Evolutionary conservation across 2,329 filamentous ascomycete genomes (phyloP).

Genomic region (Amylocarpus encephaloides): DNA sequence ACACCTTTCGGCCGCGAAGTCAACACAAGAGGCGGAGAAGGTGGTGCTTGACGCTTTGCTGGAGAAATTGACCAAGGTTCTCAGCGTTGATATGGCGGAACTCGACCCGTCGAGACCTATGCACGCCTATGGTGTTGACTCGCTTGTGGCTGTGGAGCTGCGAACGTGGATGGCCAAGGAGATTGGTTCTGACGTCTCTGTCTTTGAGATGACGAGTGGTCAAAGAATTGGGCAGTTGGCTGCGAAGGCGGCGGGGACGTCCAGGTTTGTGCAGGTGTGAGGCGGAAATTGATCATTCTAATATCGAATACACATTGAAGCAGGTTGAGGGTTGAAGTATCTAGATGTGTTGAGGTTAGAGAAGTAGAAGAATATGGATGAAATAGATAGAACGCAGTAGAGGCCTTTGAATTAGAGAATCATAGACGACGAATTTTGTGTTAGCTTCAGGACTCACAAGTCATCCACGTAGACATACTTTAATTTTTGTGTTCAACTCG

Average conservation of each 20-base stretch:
- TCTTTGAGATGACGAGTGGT: slow-evolving; percentile 38
- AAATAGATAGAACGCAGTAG: too few species aligned
- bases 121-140: slow-evolving; percentile 36
- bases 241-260: background rate
- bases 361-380: too few species aligned
- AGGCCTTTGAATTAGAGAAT: too few species aligned
- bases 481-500: too few species aligned
- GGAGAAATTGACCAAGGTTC: slow-evolving; percentile 37
- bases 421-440: too few species aligned
- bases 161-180: slow-evolving; percentile 42
- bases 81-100: slow-evolving; percentile 40
- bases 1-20: background rate
- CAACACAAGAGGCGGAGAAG: background rate
- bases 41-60: slow-evolving; percentile 19
- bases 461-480: too few species aligned
- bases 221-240: background rate
- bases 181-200: slow-evolving; percentile 38
- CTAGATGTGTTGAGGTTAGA: too few species aligned
- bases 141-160: slow-evolving; percentile 16
- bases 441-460: too few species aligned
- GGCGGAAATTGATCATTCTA: background rate
- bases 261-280: background rate
- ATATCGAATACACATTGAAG: background rate
- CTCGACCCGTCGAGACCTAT: slow-evolving; percentile 32
- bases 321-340: too few species aligned